Percentiles rank a stretch among this genome's conserved stretches.
Evolutionary conservation across 2,329 filamentous ascomycete species (phyloP).

Genomic region (Cladophialophora psammophila): DNA sequence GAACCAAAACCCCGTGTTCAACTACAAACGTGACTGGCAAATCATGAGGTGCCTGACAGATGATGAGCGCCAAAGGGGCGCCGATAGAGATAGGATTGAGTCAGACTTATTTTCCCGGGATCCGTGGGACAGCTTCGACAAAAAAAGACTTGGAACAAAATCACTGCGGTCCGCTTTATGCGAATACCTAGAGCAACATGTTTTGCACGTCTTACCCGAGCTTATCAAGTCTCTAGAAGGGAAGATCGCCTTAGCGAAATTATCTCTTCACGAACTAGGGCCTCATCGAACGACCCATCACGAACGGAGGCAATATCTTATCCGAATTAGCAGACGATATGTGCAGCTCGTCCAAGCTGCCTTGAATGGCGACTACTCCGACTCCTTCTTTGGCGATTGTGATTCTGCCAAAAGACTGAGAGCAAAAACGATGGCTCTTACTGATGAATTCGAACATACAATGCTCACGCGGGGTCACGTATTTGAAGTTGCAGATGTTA

Average conservation of each 20-base stretch:
- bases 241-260: slow-evolving; percentile 29
- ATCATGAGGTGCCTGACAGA: slow-evolving; percentile 48
- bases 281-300: slow-evolving; percentile 36
- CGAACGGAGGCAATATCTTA: slow-evolving; percentile 38
- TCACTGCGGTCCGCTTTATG: slow-evolving; percentile 43
- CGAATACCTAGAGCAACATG: slow-evolving; percentile 45
- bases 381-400: slow-evolving; percentile 37
- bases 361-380: slow-evolving; percentile 39
- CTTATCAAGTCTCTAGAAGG: slow-evolving; percentile 34
- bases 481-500: slow-evolving; percentile 30
- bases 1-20: slow-evolving; percentile 43
- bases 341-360: slow-evolving; percentile 32
- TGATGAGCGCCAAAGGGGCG: slow-evolving; percentile 33
- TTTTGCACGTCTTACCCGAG: slow-evolving; percentile 37
- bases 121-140: slow-evolving; percentile 33
- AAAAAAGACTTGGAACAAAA: slow-evolving; percentile 43
- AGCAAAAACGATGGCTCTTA: slow-evolving; percentile 38
- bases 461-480: slow-evolving; percentile 40
- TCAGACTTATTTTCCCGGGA: slow-evolving; percentile 36
- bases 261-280: slow-evolving; percentile 40
- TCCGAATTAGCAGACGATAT: slow-evolving; percentile 37
- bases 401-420: slow-evolving; percentile 35
- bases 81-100: slow-evolving; percentile 27
- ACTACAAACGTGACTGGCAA: slow-evolving; percentile 49
- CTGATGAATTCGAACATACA: slow-evolving; percentile 38